Evolutionary conservation across 192 early-diverging fungal genomes (phyloP).

Genomic region (Physocladia obscura): DNA sequence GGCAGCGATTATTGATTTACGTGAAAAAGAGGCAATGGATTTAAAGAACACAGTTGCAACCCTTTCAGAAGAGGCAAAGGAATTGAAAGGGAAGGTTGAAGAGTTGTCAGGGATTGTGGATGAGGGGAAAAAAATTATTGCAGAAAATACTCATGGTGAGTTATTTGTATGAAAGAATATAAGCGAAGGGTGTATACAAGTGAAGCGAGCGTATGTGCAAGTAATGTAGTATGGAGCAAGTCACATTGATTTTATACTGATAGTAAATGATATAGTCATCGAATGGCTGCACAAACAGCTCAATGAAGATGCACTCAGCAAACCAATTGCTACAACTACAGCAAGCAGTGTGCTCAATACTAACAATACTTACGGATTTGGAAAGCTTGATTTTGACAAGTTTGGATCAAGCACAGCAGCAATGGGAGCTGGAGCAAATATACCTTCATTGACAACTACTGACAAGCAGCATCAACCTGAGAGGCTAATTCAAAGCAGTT

Average conservation of each 20-base stretch:
- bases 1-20: conserved; percentile 30
- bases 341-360: no score
- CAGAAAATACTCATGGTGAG: conserved; percentile 57
- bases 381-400: conserved; percentile 24
- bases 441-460: background rate
- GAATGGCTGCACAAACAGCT: conserved; percentile 66
- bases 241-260: no score
- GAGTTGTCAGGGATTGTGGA: conserved; percentile 40
- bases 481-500: background rate
- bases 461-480: background rate
- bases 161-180: no score
- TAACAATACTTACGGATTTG: background rate
- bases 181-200: no score
- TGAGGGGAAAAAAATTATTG: conserved; percentile 50
- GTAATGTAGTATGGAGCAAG: no score
- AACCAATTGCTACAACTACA: conserved; percentile 31
- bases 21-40: conserved; percentile 42
- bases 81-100: conserved; percentile 15
- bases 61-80: conserved; percentile 15
- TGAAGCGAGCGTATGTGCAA: no score
- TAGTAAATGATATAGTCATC: no score
- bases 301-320: conserved; percentile 55
- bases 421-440: no score
- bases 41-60: conserved; percentile 29
- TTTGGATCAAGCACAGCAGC: conserved; percentile 16